These are phyloP conservation scores for Phaeotremella fagi DNA, from an alignment of 768 basidiomycete species.

Conservation along the genomic window DNA sequence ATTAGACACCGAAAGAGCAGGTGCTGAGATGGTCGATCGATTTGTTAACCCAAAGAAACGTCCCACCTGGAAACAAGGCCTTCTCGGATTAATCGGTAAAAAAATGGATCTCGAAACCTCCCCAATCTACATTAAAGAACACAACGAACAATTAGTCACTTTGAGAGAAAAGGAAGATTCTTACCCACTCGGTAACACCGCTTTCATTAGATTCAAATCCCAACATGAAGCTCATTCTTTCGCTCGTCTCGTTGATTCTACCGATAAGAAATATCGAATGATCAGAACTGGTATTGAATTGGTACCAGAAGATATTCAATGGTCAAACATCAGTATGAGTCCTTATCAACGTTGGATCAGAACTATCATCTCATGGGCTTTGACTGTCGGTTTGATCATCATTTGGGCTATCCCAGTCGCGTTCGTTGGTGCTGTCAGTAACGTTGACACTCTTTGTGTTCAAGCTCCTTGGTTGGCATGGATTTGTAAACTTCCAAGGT, in stretches of 20 bases:
- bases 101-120: slow-evolving; percentile 45
- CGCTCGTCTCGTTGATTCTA: slow-evolving; percentile 33
- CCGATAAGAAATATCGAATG: slow-evolving; percentile 38
- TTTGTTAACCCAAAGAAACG: slow-evolving; percentile 44
- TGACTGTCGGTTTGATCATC: slow-evolving; percentile 48
- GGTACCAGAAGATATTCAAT: slow-evolving; percentile 48
- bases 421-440: slow-evolving; percentile 47
- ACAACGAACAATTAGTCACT: slow-evolving; percentile 35
- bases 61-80: slow-evolving; percentile 47
- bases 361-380: slow-evolving; percentile 39
- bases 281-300: slow-evolving; percentile 43
- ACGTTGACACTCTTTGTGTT: slow-evolving; percentile 44
- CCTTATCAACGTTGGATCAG: slow-evolving; percentile 41
- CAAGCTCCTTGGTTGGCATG: slow-evolving; percentile 43
- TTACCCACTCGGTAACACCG: slow-evolving; percentile 39
- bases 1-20: slow-evolving; percentile 31
- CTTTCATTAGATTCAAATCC: slow-evolving; percentile 42
- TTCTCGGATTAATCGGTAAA: slow-evolving; percentile 43
- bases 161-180: slow-evolving; percentile 27
- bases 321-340: slow-evolving; percentile 46
- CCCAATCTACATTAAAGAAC: slow-evolving; percentile 42
- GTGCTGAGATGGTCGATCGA: slow-evolving; percentile 29
- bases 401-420: slow-evolving; percentile 47
- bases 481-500: slow-evolving; percentile 39
- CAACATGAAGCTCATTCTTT: slow-evolving; percentile 48